Evolutionary conservation across 371 early-diverging fungal species (phyloP), one percentile per base, ranked within the genome.

Genomic region (Mucor velutinosus): DNA sequence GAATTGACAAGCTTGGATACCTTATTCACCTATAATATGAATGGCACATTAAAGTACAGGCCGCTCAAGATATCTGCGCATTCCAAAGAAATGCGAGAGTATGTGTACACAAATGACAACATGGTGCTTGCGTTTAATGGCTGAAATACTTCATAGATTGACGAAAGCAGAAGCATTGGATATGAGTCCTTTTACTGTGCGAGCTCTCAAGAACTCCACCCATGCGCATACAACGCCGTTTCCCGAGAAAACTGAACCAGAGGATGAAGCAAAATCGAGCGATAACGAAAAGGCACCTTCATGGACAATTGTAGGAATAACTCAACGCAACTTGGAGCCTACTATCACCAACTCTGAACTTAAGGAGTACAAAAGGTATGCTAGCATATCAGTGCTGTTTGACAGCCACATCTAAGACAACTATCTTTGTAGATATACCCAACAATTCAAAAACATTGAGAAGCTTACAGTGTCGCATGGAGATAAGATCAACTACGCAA

Each of bases 21-120:
- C 14, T 69, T 95, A 17, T 95, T 95, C 78, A 90, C 93, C 0
- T 90, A 82, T 65, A 92, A 90, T 61, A 95, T 97, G 88, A 94
- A 93, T 70, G 91, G 92, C 35, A 94, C 96, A 2, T 76, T 83
- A 5, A 84, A 88, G 70, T 84, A 87, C 64, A 72, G 86, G 61
- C 79, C 84, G 33, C 65, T 74, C n/a, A 80, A 79, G 69, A 72
- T 73, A 1, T 60, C 65, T 5, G 17, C 65, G 19, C 25, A 59
- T 35, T 58, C 74, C 4, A 70, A 74, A 39, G 76, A 76, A 27
- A 35, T 58, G 2, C 69, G 73, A 63, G 66, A 70, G 75, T 74
- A 76, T 60, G 65, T 15, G 41, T 12, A 17, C 7, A 7, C 19
- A 32, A 33, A 0, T 32, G 10, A 4, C 37, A 27, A 7, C 56